Base-by-base conservation (phyloP, 768 basidiomycete species). In the Calocybe indica region DNA sequence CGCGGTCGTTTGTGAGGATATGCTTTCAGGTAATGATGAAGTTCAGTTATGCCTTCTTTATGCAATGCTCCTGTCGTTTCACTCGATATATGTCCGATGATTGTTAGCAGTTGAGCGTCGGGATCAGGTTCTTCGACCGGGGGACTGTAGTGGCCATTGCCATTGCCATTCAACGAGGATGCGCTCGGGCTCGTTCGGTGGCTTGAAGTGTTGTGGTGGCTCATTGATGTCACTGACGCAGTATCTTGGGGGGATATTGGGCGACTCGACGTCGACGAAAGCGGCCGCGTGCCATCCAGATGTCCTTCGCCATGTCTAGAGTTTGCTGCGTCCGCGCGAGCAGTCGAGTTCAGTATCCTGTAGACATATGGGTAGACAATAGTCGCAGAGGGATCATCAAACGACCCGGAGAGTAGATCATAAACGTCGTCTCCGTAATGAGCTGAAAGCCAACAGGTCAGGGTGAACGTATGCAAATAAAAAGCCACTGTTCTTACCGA, bases 301-400 rank as follows among this genome's bases (percentile, higher is more conserved):
- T 58, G 62, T 36, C 55, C 48, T 9, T 52, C 53, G 5, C 58
- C 65, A 4, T 22, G 22, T 22, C 22, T 22, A 22, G 22, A 4
- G 49, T 66, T 68, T 49, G 42, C 30, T 13, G 73, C 60, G 11
- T 66, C 62, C 41, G 73, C 71, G 37, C 71, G 68, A 36, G 78
- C 64, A 43, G 68, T 74, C 2, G 89, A 81, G 58, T 93, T 93
- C 28, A 94, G 72, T 48, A 94, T 92, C 32, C 92, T 82, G 62
- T 91, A 92, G 37, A 96, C 92, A 57, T 95, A 96, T 30, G 92
- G 91, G 62, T 95, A 95, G 13, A 95, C 92, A 53, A 94, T 94
- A 6, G 91, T 92, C n/a, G 89, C 91, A 5, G 92, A 94, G n/a
- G 92, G 88, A 61, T 93, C 91, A 55, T 95, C 94, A 58, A 98